phyloP scores from a whole-genome alignment of 2,329 filamentous ascomycete genomes.

The Hypoxylon sp. region DNA sequence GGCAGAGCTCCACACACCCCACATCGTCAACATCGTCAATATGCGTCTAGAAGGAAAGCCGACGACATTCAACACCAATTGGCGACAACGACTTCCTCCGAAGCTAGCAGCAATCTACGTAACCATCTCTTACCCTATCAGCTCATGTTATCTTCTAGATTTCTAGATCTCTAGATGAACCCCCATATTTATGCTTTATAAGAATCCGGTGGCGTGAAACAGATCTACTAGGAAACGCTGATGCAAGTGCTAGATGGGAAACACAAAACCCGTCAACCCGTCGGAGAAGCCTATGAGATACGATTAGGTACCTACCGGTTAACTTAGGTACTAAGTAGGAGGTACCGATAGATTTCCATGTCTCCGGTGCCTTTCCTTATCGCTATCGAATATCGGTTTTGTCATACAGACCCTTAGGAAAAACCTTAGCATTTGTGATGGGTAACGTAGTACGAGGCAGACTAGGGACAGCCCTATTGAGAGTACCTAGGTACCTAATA shows the following conservation, averaged over 20 bases:
- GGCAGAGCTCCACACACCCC: constrained; percentile 34
- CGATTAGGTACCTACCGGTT: constrained; percentile 8
- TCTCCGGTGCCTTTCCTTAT: constrained; percentile 4
- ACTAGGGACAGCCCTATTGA: neutral
- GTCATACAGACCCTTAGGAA: neutral
- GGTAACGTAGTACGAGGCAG: neutral
- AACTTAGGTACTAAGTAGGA: neutral
- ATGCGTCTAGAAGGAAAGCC: constrained; percentile 13
- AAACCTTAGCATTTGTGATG: neutral
- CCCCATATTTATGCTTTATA: neutral
- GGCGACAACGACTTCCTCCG: neutral
- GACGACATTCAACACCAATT: constrained; percentile 8
- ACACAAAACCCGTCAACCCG: constrained; percentile 11
- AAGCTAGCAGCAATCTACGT: neutral
- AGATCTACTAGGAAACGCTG: constrained; percentile 8
- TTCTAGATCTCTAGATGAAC: constrained; percentile 10
- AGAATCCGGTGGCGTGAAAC: constrained; percentile 17
- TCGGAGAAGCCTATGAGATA: constrained; percentile 5
- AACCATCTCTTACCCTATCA: neutral
- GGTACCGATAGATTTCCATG: constrained; percentile 14
- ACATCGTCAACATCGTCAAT: constrained; percentile 15
- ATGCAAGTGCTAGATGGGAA: constrained; percentile 1
- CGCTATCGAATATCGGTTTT: neutral
- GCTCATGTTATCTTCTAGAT: constrained; percentile 14
- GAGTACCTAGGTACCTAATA: constrained; percentile 1